Base-by-base conservation (phyloP, 306 rosid genomes). In the Cercis canadensis region DNA sequence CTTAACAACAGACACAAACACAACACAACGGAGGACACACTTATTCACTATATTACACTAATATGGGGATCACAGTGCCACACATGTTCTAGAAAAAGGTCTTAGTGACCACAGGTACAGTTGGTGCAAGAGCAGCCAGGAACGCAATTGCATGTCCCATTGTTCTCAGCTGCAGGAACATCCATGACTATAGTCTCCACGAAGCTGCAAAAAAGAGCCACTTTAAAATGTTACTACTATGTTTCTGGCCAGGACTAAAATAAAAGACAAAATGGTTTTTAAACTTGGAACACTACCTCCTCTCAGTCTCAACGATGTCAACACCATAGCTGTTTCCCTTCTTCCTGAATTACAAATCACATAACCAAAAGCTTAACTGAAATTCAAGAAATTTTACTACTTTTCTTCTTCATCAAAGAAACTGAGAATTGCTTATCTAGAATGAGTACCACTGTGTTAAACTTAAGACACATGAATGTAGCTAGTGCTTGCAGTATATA, bases 131-230 rank as follows among this genome's bases (percentile, higher is more conserved):
- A 0, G 83, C 89, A 84, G 84, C 21, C 37, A 4, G 82, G 3
- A 29, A 82, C 83, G 32, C 90, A 83, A 72, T 70, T 83, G 88
- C 90, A 86, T 56, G 75, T 81, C 14, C 85, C 86, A 0, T 34
- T 65, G 44, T 83, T 47, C 83, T 86, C 90, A 2, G 84, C 85
- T 1, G 77, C 86, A 6, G 88, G 70, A 36, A 62, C 80, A 57
- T 78, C 83, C 88, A 81, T 45, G 16, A 72, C 77, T 4, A 73
- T 60, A 56, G 71, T 29, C 31, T 81, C 81, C 55, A 33, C 11
- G 65, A 59, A 65, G 84, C 90, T 86, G 86, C 84, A 75, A 70
- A 17, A n/a, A n/a, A n/a, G n/a, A n/a, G n/a, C n/a, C n/a, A n/a
- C n/a, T n/a, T n/a, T n/a, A n/a, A n/a, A n/a, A n/a, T n/a, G n/a